A percentile compares a stretch with the other conserved stretches of the same genome.
Conservation (phyloP, 805 yeast species). For the Candida tallmaniae region DNA sequence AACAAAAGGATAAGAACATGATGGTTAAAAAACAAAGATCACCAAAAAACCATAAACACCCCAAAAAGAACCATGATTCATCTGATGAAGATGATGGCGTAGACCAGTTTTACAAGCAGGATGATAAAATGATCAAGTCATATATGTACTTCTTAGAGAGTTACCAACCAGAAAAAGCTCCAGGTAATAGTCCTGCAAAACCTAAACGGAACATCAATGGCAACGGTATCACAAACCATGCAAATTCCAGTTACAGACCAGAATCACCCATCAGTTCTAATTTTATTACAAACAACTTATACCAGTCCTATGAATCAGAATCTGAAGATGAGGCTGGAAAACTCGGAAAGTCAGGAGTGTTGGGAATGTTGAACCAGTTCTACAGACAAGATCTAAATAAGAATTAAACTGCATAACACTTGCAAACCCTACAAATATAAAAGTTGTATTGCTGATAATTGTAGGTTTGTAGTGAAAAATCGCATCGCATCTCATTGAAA, state of each 20-base stretch:
- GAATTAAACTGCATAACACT: not conserved
- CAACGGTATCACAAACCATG: no score
- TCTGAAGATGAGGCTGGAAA: slow-evolving; percentile 19
- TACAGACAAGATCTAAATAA: slow-evolving; percentile 48
- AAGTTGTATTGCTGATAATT: not conserved
- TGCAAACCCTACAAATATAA: not conserved
- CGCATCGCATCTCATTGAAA: slow-evolving; percentile 11
- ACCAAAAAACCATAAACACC: slow-evolving; percentile 9
- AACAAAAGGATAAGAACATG: slow-evolving; percentile 49
- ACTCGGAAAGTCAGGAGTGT: slow-evolving; percentile 50
- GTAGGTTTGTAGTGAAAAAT: not conserved
- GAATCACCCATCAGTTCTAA: not conserved
- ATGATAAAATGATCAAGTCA: slow-evolving; percentile 89
- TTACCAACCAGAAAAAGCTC: slow-evolving; percentile 39
- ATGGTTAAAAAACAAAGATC: slow-evolving; percentile 19
- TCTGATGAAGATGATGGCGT: slow-evolving; percentile 12
- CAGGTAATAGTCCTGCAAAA: not conserved
- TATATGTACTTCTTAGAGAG: slow-evolving; percentile 84
- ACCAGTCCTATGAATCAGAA: not conserved
- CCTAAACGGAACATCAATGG: not conserved
- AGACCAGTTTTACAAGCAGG: slow-evolving; percentile 39
- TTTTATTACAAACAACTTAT: not conserved
- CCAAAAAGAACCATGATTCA: slow-evolving; percentile 11
- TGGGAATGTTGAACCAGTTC: slow-evolving; percentile 77
- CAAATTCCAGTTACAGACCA: not conserved